Percentiles rank a stretch among this genome's conserved stretches.
These are phyloP conservation scores for Kwoniella botswanensis DNA, from an alignment of 768 basidiomycete genomes.

Conservation along the genomic window DNA sequence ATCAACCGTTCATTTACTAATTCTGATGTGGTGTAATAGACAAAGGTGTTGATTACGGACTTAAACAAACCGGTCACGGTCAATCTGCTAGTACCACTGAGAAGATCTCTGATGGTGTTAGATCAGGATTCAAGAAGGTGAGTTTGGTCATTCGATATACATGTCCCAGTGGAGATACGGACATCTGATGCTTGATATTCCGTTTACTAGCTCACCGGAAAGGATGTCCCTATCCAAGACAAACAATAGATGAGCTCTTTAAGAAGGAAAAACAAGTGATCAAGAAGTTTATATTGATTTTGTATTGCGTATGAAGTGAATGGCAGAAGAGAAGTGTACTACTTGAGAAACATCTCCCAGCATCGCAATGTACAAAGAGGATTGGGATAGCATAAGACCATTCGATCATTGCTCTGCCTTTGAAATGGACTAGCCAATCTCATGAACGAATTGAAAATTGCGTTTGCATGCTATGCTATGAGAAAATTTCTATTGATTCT, in stretches of 20 bases:
- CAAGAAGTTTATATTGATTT: neutral
- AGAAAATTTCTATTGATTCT: conserved; percentile 5
- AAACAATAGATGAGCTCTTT: conserved; percentile 23
- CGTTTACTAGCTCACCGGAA: conserved; percentile 29
- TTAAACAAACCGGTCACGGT: conserved; percentile 30
- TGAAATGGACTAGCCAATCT: too few relatives aligned
- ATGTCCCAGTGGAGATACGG: too few relatives aligned
- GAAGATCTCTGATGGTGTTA: conserved; percentile 46
- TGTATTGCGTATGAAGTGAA: neutral
- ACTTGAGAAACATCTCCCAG: too few relatives aligned
- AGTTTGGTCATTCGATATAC: neutral
- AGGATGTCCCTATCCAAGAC: conserved; percentile 36
- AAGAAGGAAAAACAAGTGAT: neutral
- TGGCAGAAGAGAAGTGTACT: neutral
- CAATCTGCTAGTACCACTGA: conserved; percentile 36
- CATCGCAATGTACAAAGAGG: too few relatives aligned
- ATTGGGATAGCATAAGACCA: too few relatives aligned
- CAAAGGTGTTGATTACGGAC: conserved; percentile 30
- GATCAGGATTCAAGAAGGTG: conserved; percentile 41
- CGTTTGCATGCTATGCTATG: conserved; percentile 11
- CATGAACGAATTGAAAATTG: neutral
- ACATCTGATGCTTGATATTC: too few relatives aligned
- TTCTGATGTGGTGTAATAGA: conserved; percentile 5
- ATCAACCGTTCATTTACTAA: neutral
- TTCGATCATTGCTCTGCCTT: too few relatives aligned